Percentiles rank a stretch among this genome's conserved stretches.
These are phyloP conservation scores for Aegilops speltoides DNA, from an alignment of 176 grass and related monocot genomes.

Conservation along the genomic window DNA sequence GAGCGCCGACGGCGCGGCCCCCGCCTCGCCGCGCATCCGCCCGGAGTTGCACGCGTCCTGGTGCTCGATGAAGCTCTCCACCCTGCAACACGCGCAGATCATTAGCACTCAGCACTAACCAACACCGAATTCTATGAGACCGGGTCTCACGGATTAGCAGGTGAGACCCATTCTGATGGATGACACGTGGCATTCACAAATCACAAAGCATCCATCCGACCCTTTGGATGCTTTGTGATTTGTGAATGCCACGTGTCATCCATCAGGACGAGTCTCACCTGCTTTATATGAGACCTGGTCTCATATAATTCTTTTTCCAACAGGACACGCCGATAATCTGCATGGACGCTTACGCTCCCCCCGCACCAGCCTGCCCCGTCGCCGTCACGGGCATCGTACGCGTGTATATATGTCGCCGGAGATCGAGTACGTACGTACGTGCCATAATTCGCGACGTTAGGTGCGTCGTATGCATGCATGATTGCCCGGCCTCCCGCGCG, in stretches of 20 bases:
- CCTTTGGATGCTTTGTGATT: too few species aligned
- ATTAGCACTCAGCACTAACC: not conserved
- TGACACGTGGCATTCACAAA: too few species aligned
- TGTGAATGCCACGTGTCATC: too few species aligned
- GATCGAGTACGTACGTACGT: not conserved
- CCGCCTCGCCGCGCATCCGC: constrained; percentile 45
- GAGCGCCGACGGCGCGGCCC: constrained; percentile 16
- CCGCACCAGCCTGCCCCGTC: not conserved
- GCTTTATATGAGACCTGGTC: too few species aligned
- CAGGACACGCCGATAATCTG: not conserved
- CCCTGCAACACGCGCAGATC: constrained; percentile 37
- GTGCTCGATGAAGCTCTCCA: constrained; percentile 99
- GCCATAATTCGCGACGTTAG: constrained; percentile 13
- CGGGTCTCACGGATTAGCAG: too few species aligned
- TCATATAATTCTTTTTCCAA: too few species aligned
- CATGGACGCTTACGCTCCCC: not conserved
- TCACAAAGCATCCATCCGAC: too few species aligned
- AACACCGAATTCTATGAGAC: too few species aligned
- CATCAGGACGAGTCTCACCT: too few species aligned
- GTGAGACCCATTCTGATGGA: too few species aligned
- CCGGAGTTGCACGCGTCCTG: constrained; percentile 88
- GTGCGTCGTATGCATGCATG: not conserved
- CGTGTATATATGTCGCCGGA: too few species aligned
- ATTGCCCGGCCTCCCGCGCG: not conserved
- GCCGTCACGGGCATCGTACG: not conserved